Conservation (phyloP, 345 rosid genomes). For the Hibiscus trionum region DNA sequence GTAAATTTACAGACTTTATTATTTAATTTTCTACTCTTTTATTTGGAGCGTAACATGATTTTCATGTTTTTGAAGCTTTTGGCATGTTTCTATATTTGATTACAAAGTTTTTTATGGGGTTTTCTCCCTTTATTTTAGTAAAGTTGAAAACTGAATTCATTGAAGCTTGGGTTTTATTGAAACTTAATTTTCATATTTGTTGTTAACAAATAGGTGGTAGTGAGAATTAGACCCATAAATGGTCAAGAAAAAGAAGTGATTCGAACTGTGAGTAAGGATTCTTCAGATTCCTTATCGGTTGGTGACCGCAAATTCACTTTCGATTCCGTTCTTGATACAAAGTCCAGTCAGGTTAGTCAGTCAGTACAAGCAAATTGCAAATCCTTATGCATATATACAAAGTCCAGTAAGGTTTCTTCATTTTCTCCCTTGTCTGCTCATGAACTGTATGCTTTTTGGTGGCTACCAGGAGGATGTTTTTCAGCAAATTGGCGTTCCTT, state of each 20-base stretch:
- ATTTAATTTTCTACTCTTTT: too few relatives aligned
- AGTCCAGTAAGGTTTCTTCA: too few relatives aligned
- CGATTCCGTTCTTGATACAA: conserved; percentile 75
- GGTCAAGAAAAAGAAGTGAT: conserved; percentile 32
- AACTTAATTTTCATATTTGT: not conserved
- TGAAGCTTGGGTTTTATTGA: not conserved
- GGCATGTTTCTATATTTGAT: not conserved
- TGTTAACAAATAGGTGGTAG: conserved; percentile 47
- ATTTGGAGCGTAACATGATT: not conserved
- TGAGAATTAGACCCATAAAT: conserved; percentile 61
- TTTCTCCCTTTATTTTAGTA: not conserved
- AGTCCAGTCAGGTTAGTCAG: conserved; percentile 51
- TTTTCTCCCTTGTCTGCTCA: too few relatives aligned
- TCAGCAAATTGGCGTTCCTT: conserved; percentile 63
- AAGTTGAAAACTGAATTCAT: not conserved
- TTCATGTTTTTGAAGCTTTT: not conserved
- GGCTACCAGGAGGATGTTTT: conserved; percentile 68
- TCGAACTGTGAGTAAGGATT: conserved; percentile 43
- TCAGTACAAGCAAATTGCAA: not conserved
- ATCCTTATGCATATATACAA: not conserved
- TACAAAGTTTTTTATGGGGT: not conserved
- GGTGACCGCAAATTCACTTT: conserved; percentile 61
- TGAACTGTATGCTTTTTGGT: conserved; percentile 13
- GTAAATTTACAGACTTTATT: conserved; percentile 22
- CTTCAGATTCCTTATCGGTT: conserved; percentile 47